Percentiles rank a stretch among this genome's conserved stretches.
phyloP scores from a whole-genome alignment of 257 asterid genomes.

The Rauvolfia tetraphylla region DNA sequence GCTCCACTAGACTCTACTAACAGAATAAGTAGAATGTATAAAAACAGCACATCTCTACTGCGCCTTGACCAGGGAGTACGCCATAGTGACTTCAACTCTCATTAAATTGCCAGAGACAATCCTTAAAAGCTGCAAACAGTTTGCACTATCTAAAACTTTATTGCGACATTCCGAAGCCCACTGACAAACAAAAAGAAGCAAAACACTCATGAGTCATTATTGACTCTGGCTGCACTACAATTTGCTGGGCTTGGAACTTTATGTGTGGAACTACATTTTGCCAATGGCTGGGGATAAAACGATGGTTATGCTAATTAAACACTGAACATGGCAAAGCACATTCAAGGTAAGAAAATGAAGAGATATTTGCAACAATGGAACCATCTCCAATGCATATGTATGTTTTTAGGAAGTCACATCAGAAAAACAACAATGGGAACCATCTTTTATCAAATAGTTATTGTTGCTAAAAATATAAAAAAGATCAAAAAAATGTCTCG shows the following conservation, averaged over 20 bases:
- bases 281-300: neutral
- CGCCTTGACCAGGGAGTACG: neutral
- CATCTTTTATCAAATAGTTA: neutral
- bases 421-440: neutral
- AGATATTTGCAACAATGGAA: neutral
- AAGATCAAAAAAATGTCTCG: no score
- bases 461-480: no score
- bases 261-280: neutral
- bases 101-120: neutral
- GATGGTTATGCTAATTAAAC: neutral
- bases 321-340: neutral
- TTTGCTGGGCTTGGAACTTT: neutral
- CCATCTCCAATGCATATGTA: neutral
- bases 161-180: neutral
- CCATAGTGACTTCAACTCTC: neutral
- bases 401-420: neutral
- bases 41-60: neutral
- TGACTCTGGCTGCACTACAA: neutral
- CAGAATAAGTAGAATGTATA: neutral
- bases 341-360: neutral
- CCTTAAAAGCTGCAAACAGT: neutral
- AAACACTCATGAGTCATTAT: neutral
- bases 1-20: neutral
- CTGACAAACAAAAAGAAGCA: no score
- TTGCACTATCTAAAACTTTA: neutral